Evolutionary conservation across 768 basidiomycete genomes (phyloP).

Genomic region (Fomitopsis serialis): DNA sequence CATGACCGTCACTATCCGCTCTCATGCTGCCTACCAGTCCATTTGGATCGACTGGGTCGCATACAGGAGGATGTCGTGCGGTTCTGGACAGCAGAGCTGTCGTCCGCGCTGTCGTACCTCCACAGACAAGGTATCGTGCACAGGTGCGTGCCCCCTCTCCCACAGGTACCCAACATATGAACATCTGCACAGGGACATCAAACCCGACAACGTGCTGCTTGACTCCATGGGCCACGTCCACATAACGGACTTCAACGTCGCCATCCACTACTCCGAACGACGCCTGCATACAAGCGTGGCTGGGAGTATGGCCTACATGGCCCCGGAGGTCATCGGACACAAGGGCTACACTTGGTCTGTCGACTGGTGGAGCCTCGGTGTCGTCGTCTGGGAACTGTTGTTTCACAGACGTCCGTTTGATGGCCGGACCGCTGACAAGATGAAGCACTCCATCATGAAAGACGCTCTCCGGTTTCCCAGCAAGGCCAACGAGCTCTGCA

Average conservation of each 20-base stretch:
- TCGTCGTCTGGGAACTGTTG: slow-evolving; percentile 87
- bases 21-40: slow-evolving; percentile 46
- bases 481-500: slow-evolving; percentile 53
- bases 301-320: slow-evolving; percentile 99
- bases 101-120: slow-evolving; percentile 81
- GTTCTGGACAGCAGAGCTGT: slow-evolving; percentile 89
- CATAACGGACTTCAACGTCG: slow-evolving; percentile 98
- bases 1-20: neutral
- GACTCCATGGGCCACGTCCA: slow-evolving; percentile 94
- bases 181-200: slow-evolving; percentile 64
- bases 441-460: slow-evolving; percentile 81
- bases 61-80: slow-evolving; percentile 69
- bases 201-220: slow-evolving; percentile 95
- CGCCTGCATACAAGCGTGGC: slow-evolving; percentile 89
- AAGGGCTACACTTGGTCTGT: slow-evolving; percentile 91
- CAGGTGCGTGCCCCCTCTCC: slow-evolving; percentile 51
- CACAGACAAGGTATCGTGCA: slow-evolving; percentile 92
- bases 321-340: slow-evolving; percentile 89
- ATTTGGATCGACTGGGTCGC: slow-evolving; percentile 66
- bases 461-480: slow-evolving; percentile 79
- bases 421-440: slow-evolving; percentile 82
- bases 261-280: slow-evolving; percentile 92
- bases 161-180: slow-evolving; percentile 8
- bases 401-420: slow-evolving; percentile 84
- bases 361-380: slow-evolving; percentile 95